phyloP scores from a whole-genome alignment of 129 eudicot species.

The Arctium minus region DNA sequence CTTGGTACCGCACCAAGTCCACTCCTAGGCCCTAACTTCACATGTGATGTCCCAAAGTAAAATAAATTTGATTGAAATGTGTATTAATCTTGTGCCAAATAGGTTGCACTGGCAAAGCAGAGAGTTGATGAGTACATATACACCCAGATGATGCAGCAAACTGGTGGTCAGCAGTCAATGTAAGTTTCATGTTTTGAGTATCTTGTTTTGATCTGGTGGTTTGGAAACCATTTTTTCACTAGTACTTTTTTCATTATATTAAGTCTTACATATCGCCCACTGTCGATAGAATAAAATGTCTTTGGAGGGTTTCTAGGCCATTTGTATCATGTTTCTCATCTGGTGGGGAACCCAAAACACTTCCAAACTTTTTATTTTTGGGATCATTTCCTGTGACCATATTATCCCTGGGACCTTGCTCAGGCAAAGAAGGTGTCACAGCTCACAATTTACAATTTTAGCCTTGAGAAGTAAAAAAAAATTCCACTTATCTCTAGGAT shows the following conservation, averaged over 20 bases:
- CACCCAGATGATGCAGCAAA: constrained; percentile 72
- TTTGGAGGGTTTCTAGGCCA: background rate
- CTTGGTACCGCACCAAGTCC: no score
- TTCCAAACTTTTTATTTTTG: background rate
- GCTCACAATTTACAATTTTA: no score
- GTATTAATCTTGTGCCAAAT: constrained; percentile 10
- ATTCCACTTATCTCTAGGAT: no score
- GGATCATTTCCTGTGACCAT: background rate
- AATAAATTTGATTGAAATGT: background rate
- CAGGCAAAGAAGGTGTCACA: no score
- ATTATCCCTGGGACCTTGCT: no score
- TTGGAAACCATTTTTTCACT: background rate
- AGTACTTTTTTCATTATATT: background rate
- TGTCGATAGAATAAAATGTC: background rate
- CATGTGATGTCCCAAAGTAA: no score
- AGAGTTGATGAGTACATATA: constrained; percentile 93
- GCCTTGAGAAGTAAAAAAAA: no score
- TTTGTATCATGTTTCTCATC: background rate
- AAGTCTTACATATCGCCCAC: background rate
- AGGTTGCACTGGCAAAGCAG: constrained; percentile 92
- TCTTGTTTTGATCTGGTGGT: background rate
- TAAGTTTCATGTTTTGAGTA: constrained; percentile 25
- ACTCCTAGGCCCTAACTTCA: no score
- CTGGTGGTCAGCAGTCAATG: constrained; percentile 54
- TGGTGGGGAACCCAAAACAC: background rate